Percentiles rank a stretch among this genome's conserved stretches.
These are phyloP conservation scores for Aphanomyces astaci DNA, from an alignment of 352 stramenopile species.

Conservation along the genomic window DNA sequence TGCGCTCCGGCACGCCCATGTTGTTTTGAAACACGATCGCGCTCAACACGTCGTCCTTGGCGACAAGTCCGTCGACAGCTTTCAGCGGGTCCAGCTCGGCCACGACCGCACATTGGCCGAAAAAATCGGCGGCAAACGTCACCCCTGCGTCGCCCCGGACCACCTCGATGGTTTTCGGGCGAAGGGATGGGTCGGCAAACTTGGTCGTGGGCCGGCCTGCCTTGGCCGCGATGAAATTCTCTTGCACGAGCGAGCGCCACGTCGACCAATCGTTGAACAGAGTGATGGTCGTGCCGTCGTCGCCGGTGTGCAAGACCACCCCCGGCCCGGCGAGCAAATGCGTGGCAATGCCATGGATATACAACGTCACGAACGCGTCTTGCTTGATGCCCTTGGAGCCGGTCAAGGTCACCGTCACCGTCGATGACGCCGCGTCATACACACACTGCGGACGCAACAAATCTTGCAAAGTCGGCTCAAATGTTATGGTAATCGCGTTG, in stretches of 20 bases:
- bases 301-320: background rate
- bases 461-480: background rate
- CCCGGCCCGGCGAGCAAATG: slow-evolving; percentile 1
- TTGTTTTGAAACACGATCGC: background rate
- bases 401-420: background rate
- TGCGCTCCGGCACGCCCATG: background rate
- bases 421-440: background rate
- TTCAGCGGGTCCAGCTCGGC: slow-evolving; percentile 16
- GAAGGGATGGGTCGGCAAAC: slow-evolving; percentile 34
- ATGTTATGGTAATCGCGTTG: background rate
- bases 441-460: background rate
- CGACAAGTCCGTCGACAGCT: background rate
- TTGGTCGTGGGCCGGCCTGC: slow-evolving; percentile 23
- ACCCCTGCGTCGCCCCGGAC: slow-evolving; percentile 34
- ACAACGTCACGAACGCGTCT: slow-evolving; percentile 1
- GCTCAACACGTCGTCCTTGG: slow-evolving; percentile 3
- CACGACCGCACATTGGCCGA: slow-evolving; percentile 46
- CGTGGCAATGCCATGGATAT: background rate
- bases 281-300: slow-evolving; percentile 20
- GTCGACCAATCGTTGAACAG: slow-evolving; percentile 38
- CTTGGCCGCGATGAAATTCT: slow-evolving; percentile 28
- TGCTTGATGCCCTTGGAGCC: slow-evolving; percentile 6
- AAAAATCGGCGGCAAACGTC: slow-evolving; percentile 44
- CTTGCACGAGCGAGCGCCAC: slow-evolving; percentile 26
- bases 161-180: slow-evolving; percentile 32